phyloP scores from a whole-genome alignment of 2,329 filamentous ascomycete species.

The Zopfia rhizophila region DNA sequence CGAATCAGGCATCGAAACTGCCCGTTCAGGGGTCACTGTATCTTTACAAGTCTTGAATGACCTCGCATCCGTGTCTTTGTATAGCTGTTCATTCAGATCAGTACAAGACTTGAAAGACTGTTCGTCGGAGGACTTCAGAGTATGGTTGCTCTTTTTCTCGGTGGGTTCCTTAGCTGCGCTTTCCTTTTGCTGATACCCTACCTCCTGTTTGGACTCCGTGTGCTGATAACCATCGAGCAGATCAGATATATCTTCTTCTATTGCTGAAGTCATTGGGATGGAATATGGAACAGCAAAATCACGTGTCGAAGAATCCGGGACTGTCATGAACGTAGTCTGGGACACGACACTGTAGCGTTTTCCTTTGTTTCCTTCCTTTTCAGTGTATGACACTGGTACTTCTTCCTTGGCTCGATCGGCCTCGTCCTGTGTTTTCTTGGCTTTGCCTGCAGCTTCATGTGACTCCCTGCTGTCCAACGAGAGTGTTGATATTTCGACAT shows the following conservation, averaged over 20 bases:
- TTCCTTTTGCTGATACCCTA: conserved; percentile 6
- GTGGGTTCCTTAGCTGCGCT: conserved; percentile 8
- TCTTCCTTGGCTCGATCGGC: not conserved
- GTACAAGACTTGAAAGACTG: conserved; percentile 48
- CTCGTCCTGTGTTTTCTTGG: not conserved
- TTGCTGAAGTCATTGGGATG: conserved; percentile 37
- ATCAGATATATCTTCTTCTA: conserved; percentile 46
- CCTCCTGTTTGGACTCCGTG: conserved; percentile 34
- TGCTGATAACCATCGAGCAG: conserved; percentile 44
- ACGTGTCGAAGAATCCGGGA: conserved; percentile 45
- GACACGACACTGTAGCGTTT: conserved; percentile 38
- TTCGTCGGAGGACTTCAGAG: conserved; percentile 42
- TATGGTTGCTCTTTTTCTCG: conserved; percentile 33
- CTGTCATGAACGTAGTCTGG: conserved; percentile 31
- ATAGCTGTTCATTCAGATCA: conserved; percentile 21
- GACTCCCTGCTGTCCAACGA: conserved; percentile 14
- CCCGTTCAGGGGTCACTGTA: conserved; percentile 30
- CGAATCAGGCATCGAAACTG: conserved; percentile 27
- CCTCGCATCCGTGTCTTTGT: conserved; percentile 33
- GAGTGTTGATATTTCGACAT: conserved; percentile 26
- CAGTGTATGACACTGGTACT: not conserved
- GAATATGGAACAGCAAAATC: conserved; percentile 42
- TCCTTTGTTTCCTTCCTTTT: conserved; percentile 3
- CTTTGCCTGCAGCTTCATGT: not conserved
- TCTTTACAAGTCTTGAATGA: conserved; percentile 38